These are phyloP conservation scores for Aspergillus quadrilineatus DNA, from an alignment of 2,329 filamentous ascomycete genomes.

Conservation along the genomic window DNA sequence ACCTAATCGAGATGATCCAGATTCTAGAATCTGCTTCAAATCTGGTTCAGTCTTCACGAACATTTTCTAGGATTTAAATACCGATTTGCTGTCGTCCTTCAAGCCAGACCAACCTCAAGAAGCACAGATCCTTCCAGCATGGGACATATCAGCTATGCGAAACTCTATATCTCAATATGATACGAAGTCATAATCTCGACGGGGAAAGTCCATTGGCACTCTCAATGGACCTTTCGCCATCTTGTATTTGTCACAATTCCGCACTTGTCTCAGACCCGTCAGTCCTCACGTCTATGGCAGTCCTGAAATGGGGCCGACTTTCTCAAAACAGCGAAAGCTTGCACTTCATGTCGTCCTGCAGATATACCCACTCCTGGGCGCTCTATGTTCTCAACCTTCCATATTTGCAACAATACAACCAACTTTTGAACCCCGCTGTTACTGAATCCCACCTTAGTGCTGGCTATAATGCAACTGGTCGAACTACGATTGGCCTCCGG, in stretches of 20 bases:
- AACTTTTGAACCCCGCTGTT: background rate
- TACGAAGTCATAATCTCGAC: background rate
- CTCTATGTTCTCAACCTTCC: background rate
- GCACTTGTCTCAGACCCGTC: background rate
- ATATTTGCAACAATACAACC: background rate
- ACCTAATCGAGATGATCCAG: background rate
- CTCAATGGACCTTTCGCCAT: background rate
- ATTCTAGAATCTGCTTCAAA: background rate
- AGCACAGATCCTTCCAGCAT: background rate
- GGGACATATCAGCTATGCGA: background rate
- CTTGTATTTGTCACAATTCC: background rate
- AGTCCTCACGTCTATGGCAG: background rate
- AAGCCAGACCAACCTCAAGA: background rate
- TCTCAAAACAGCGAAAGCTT: background rate
- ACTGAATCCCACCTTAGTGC: background rate
- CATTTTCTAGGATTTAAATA: background rate
- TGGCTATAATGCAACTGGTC: background rate
- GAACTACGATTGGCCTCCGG: background rate
- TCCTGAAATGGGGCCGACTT: background rate
- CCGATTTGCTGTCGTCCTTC: background rate
- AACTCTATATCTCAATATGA: background rate
- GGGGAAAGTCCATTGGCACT: background rate
- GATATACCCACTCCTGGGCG: background rate
- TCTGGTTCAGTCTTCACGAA: background rate
- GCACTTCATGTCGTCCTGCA: background rate